Conservation (phyloP, 1,284 basidiomycete genomes). For the Leccinum insigne region DNA sequence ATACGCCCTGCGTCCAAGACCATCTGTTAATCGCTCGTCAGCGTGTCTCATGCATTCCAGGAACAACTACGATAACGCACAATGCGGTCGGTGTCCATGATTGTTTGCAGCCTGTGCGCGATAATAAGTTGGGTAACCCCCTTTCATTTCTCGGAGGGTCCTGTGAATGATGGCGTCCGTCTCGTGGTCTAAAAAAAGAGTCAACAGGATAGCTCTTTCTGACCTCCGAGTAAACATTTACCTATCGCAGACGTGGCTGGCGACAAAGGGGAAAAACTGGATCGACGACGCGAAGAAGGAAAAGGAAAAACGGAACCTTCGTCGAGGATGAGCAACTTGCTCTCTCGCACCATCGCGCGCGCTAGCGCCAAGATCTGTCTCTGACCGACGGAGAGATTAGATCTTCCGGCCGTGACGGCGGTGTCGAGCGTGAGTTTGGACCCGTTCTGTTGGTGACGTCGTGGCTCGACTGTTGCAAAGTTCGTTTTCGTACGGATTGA, state of each 20-base stretch:
- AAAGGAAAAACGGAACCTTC: slow-evolving; percentile 25
- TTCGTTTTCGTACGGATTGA: slow-evolving; percentile 39
- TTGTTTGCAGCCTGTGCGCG: too few relatives aligned
- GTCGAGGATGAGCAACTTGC: slow-evolving; percentile 34
- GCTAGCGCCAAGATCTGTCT: slow-evolving; percentile 61
- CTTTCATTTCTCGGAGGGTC: slow-evolving; percentile 30
- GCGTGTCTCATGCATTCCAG: too few relatives aligned
- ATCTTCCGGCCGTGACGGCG: slow-evolving; percentile 58
- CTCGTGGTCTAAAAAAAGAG: slow-evolving; percentile 22
- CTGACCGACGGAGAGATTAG: slow-evolving; percentile 72
- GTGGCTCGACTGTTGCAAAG: slow-evolving; percentile 38
- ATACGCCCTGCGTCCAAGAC: too few relatives aligned
- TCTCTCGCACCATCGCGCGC: slow-evolving; percentile 34
- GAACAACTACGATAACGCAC: too few relatives aligned
- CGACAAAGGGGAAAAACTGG: not conserved
- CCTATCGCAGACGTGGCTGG: slow-evolving; percentile 4
- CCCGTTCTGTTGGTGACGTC: not conserved
- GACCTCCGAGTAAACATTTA: not conserved
- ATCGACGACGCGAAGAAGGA: slow-evolving; percentile 11
- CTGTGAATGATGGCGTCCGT: slow-evolving; percentile 33
- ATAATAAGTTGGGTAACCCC: slow-evolving; percentile 23
- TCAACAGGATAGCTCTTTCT: not conserved
- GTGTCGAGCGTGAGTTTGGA: slow-evolving; percentile 23
- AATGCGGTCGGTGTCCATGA: too few relatives aligned
- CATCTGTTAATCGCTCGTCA: too few relatives aligned